Evolutionary conservation across 75 land plant genomes (phyloP).

Genomic region (Pinus taeda): DNA sequence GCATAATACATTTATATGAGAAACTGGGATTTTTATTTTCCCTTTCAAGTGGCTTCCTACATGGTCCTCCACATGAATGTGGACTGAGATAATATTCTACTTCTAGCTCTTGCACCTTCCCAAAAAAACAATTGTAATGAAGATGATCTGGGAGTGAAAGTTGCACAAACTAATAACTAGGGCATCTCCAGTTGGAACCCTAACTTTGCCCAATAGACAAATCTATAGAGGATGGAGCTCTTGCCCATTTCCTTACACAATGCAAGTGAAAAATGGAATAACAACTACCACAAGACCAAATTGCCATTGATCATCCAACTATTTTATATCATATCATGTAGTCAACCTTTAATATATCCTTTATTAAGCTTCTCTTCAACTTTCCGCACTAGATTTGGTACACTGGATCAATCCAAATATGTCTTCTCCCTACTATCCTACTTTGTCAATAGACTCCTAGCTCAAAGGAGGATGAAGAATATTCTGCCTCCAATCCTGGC

Average conservation of each 20-base stretch:
- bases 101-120: constrained; percentile 72
- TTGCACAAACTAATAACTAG: constrained; percentile 92
- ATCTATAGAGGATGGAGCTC: constrained; percentile 79
- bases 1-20: constrained; percentile 83
- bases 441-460: neutral
- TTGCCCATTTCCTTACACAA: constrained; percentile 93
- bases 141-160: constrained; percentile 51
- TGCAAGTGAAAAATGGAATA: constrained; percentile 83
- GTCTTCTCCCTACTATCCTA: constrained; percentile 1
- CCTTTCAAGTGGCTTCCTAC: constrained; percentile 67
- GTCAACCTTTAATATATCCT: constrained; percentile 49
- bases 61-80: constrained; percentile 97
- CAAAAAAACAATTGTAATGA: constrained; percentile 84
- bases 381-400: constrained; percentile 90
- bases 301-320: constrained; percentile 64
- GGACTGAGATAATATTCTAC: constrained; percentile 87
- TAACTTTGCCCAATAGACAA: constrained; percentile 34
- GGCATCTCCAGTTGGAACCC: constrained; percentile 87
- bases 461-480: neutral
- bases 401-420: constrained; percentile 2
- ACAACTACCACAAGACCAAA: constrained; percentile 94
- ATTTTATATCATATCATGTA: constrained; percentile 99
- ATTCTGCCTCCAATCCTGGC: constrained; percentile 9
- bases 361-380: constrained; percentile 82
- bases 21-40: constrained; percentile 43